These are phyloP conservation scores for Penicillium mononematosum DNA, from an alignment of 495 filamentous ascomycete species.

Conservation along the genomic window DNA sequence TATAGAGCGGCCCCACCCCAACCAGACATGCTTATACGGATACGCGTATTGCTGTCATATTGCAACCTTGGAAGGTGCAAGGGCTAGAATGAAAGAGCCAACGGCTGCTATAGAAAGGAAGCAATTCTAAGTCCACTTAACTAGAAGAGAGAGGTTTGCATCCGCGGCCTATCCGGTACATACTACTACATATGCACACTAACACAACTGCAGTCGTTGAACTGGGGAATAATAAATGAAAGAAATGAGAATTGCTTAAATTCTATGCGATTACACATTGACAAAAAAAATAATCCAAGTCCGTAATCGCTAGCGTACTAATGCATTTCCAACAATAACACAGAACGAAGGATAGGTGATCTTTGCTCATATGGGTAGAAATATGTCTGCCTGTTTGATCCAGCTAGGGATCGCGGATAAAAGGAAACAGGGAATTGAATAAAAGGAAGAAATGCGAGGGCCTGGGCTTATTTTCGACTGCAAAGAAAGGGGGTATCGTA, in stretches of 20 bases:
- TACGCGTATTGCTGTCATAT: too few relatives aligned
- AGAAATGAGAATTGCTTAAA: constrained; percentile 11
- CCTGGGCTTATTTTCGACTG: constrained; percentile 11
- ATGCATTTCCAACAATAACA: constrained; percentile 38
- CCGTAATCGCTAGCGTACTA: constrained; percentile 27
- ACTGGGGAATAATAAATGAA: neutral
- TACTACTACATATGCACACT: constrained; percentile 1
- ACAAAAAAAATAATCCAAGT: constrained; percentile 21
- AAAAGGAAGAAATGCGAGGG: constrained; percentile 17
- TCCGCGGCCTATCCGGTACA: too few relatives aligned
- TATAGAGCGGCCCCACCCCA: too few relatives aligned
- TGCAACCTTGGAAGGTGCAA: too few relatives aligned
- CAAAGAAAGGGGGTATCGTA: constrained; percentile 34
- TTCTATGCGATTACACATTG: constrained; percentile 25
- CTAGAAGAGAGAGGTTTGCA: too few relatives aligned
- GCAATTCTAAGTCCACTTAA: too few relatives aligned
- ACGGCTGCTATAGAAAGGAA: too few relatives aligned
- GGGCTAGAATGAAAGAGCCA: too few relatives aligned
- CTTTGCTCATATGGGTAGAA: constrained; percentile 32
- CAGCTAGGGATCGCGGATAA: constrained; percentile 7
- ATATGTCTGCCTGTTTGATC: constrained; percentile 23
- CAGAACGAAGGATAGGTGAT: constrained; percentile 24
- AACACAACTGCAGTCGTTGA: constrained; percentile 1
- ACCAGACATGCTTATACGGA: too few relatives aligned
- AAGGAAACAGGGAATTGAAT: constrained; percentile 16